Evolutionary conservation across 495 filamentous ascomycete genomes (phyloP).

Genomic region (Margaritispora aquatica): DNA sequence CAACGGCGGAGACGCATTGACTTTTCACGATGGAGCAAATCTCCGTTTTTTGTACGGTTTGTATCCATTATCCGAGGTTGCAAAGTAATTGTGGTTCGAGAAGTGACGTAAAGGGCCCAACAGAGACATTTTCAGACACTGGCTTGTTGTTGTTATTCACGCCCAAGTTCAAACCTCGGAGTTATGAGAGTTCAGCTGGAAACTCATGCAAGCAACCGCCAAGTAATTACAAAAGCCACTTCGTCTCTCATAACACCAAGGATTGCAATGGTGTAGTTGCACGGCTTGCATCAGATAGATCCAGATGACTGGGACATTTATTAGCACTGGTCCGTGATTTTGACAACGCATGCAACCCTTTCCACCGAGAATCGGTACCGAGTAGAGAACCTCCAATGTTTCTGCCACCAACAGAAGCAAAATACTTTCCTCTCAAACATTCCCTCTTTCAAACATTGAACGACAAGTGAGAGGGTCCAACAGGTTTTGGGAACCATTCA

Average conservation of each 20-base stretch:
- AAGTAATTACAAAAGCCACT: constrained; percentile 1
- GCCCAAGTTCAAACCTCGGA: no score
- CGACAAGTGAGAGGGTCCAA: background rate
- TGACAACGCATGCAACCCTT: constrained; percentile 12
- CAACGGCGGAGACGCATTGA: constrained; percentile 13
- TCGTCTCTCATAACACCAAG: background rate
- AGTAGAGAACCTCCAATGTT: background rate
- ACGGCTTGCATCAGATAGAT: constrained; percentile 1
- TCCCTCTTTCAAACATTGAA: background rate
- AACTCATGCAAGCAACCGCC: background rate
- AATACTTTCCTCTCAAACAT: background rate
- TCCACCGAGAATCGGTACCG: background rate
- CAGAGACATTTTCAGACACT: constrained; percentile 7
- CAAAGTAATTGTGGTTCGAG: constrained; percentile 1
- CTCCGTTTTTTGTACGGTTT: background rate
- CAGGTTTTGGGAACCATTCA: constrained; percentile 1
- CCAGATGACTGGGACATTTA: background rate
- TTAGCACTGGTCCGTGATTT: constrained; percentile 3
- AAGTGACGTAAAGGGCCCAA: constrained; percentile 11
- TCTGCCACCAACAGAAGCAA: background rate
- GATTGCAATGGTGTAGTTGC: background rate
- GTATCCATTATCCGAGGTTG: background rate
- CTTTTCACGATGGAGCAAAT: background rate
- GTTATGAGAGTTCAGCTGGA: background rate
- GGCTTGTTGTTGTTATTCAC: background rate